phyloP scores from a whole-genome alignment of 306 rosid genomes.

The Pyrus betulifolia region DNA sequence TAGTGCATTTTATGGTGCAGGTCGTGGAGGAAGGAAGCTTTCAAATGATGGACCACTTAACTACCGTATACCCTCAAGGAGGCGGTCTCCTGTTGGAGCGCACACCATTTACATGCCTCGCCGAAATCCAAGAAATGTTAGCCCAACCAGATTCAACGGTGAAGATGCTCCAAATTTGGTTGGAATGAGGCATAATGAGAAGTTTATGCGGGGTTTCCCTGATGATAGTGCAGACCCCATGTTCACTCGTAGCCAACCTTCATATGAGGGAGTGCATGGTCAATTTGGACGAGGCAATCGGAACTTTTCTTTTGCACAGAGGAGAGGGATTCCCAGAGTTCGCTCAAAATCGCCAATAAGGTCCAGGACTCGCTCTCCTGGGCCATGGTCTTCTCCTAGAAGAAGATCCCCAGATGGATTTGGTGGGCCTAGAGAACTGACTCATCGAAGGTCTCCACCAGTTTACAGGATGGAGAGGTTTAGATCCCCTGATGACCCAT shows the following conservation, averaged over 20 bases:
- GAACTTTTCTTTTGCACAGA: constrained; percentile 54
- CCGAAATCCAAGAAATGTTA: constrained; percentile 50
- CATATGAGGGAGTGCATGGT: constrained; percentile 46
- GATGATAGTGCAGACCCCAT: constrained; percentile 46
- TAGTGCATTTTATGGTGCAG: constrained; percentile 49
- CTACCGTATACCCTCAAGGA: constrained; percentile 51
- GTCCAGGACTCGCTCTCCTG: constrained; percentile 76
- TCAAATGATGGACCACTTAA: constrained; percentile 44
- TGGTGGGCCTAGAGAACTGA: constrained; percentile 56
- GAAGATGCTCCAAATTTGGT: constrained; percentile 53
- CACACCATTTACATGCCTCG: constrained; percentile 47
- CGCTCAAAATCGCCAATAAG: constrained; percentile 72
- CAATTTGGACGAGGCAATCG: constrained; percentile 57
- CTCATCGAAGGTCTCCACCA: constrained; percentile 55
- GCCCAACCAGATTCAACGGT: constrained; percentile 55
- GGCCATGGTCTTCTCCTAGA: constrained; percentile 67
- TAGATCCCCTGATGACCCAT: constrained; percentile 76
- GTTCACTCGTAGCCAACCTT: constrained; percentile 49
- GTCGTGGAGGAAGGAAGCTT: constrained; percentile 59
- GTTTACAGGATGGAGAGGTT: constrained; percentile 59
- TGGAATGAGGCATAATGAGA: constrained; percentile 56
- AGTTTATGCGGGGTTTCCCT: constrained; percentile 48
- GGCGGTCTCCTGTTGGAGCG: constrained; percentile 60
- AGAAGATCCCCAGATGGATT: constrained; percentile 72
- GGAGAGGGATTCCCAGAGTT: constrained; percentile 47